Conservation (phyloP, 2,329 filamentous ascomycete genomes). For the Colletotrichum spaethianum region DNA sequence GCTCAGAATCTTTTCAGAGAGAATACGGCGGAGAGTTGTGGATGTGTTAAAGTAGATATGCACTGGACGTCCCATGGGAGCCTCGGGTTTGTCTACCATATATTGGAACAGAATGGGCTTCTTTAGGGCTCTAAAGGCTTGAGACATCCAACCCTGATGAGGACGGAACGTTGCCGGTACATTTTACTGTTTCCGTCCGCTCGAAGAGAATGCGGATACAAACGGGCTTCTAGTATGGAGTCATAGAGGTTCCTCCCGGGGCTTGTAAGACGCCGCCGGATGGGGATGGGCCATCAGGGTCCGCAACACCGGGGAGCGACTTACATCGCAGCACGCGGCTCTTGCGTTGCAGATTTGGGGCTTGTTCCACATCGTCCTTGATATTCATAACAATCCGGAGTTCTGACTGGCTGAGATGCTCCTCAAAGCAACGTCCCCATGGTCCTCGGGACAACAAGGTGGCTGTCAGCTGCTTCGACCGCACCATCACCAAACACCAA, state of each 20-base stretch:
- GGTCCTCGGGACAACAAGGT: constrained; percentile 13
- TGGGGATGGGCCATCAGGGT: constrained; percentile 30
- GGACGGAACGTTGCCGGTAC: not conserved
- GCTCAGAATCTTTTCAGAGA: not conserved
- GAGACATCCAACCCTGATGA: not conserved
- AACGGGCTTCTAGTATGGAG: not conserved
- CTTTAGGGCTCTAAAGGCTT: not conserved
- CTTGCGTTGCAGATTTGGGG: not conserved
- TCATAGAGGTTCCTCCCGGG: not conserved
- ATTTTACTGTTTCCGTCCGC: not conserved
- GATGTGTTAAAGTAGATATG: constrained; percentile 8
- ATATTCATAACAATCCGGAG: not conserved
- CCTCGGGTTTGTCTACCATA: not conserved
- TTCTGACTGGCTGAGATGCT: not conserved
- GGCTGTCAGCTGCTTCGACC: constrained; percentile 34
- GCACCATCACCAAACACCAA: constrained; percentile 51
- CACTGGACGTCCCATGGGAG: constrained; percentile 5
- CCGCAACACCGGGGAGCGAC: constrained; percentile 1
- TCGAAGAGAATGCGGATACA: not conserved
- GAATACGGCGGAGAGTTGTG: not conserved
- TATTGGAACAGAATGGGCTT: not conserved
- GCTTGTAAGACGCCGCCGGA: not conserved
- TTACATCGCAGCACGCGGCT: not conserved
- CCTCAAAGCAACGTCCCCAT: not conserved
- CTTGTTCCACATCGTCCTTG: not conserved